These are phyloP conservation scores for Agaricales sp. DNA, from an alignment of 1,284 basidiomycete genomes.

Conservation along the genomic window DNA sequence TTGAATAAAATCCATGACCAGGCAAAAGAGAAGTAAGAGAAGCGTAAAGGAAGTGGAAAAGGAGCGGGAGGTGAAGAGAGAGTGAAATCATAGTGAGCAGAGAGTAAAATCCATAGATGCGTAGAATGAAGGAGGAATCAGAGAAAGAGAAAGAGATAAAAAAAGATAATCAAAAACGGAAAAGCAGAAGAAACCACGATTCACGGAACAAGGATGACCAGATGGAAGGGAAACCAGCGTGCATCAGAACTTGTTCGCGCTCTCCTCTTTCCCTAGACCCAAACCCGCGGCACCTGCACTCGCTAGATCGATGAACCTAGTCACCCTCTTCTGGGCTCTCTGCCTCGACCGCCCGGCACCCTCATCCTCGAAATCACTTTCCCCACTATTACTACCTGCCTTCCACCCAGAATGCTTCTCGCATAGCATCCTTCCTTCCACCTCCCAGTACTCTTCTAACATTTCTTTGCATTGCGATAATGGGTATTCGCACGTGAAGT, in stretches of 20 bases:
- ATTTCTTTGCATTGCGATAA: constrained; percentile 46
- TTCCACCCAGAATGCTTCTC: constrained; percentile 50
- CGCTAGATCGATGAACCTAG: constrained; percentile 52
- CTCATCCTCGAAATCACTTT: constrained; percentile 23
- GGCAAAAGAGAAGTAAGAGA: too few relatives aligned
- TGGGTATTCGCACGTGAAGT: constrained; percentile 62
- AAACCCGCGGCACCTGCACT: constrained; percentile 9
- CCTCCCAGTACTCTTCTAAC: constrained; percentile 78
- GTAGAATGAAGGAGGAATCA: background rate
- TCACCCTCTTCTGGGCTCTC: constrained; percentile 51
- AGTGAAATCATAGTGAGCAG: background rate
- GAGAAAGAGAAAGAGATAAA: background rate
- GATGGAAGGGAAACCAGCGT: background rate
- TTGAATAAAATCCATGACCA: too few relatives aligned
- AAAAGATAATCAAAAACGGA: background rate
- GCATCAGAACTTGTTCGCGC: background rate
- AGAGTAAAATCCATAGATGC: background rate
- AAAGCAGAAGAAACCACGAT: background rate
- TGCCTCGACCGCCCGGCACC: constrained; percentile 21
- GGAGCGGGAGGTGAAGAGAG: background rate
- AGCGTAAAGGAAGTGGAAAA: too few relatives aligned
- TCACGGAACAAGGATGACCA: too few relatives aligned
- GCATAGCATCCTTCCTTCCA: constrained; percentile 74
- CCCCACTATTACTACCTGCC: constrained; percentile 12
- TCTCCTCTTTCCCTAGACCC: constrained; percentile 15